phyloP scores from a whole-genome alignment of 208 protist genomes.

The Phytomonas sp. region DNA sequence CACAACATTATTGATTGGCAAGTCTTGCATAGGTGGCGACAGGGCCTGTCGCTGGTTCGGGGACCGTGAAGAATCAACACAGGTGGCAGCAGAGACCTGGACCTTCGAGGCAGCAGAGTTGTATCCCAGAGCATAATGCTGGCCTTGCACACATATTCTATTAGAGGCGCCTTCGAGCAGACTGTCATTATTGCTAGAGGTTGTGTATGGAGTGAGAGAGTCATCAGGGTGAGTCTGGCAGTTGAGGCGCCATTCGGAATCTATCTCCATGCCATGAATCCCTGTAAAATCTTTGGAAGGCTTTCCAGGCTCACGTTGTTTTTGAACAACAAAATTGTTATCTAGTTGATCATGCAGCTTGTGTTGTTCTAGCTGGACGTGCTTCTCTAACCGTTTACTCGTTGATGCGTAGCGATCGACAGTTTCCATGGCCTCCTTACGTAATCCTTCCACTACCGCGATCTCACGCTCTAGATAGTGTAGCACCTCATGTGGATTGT shows the following conservation, averaged over 20 bases:
- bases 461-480: conserved; percentile 60
- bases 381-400: conserved; percentile 37
- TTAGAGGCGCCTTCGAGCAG: too few relatives aligned
- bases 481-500: conserved; percentile 55
- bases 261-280: background rate
- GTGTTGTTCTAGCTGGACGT: conserved; percentile 27
- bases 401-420: conserved; percentile 42
- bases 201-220: background rate
- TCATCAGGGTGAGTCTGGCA: background rate
- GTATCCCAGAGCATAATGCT: too few relatives aligned
- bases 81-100: too few relatives aligned
- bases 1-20: background rate
- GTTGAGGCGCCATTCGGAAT: conserved; percentile 5
- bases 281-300: too few relatives aligned
- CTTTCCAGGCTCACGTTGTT: too few relatives aligned
- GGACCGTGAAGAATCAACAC: too few relatives aligned
- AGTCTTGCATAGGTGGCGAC: too few relatives aligned
- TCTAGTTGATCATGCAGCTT: conserved; percentile 4
- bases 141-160: too few relatives aligned
- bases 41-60: too few relatives aligned
- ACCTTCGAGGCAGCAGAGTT: too few relatives aligned
- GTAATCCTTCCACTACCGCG: conserved; percentile 38
- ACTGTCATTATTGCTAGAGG: too few relatives aligned
- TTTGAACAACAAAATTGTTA: too few relatives aligned
- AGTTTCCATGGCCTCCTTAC: conserved; percentile 34